A percentile compares a stretch with the other conserved stretches of the same genome.
Conservation (phyloP, 108 stramenopile species). For the Cylindrotheca fusiformis region DNA sequence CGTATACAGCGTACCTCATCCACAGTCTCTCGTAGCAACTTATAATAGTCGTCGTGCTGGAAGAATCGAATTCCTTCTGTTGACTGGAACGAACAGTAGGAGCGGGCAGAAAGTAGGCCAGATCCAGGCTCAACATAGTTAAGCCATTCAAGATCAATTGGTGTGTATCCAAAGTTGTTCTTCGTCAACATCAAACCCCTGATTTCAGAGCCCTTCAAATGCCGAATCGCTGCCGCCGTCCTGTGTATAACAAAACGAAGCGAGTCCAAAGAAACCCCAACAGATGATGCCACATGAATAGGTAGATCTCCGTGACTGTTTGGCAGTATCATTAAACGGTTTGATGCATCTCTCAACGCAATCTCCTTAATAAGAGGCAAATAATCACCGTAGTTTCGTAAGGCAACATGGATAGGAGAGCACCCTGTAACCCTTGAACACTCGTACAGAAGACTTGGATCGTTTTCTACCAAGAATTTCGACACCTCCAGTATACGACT, state of each 20-base stretch:
- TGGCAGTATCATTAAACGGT: conserved; percentile 12
- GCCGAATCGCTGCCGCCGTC: neutral
- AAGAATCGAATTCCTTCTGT: neutral
- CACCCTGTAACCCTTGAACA: conserved; percentile 25
- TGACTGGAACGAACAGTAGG: conserved; percentile 4
- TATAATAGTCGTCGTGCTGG: conserved; percentile 31
- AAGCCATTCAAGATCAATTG: conserved; percentile 51
- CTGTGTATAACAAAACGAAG: conserved; percentile 16
- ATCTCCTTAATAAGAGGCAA: conserved; percentile 26
- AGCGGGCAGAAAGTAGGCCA: conserved; percentile 9
- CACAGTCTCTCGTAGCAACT: conserved; percentile 36
- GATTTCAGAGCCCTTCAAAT: neutral
- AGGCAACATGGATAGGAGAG: conserved; percentile 36
- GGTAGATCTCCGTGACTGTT: conserved; percentile 42
- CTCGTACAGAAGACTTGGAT: conserved; percentile 3
- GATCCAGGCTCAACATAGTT: conserved; percentile 34
- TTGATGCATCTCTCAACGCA: conserved; percentile 2
- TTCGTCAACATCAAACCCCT: conserved; percentile 27
- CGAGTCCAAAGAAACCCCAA: conserved; percentile 25
- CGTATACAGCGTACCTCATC: conserved; percentile 11
- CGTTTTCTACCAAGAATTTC: conserved; percentile 12
- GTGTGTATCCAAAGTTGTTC: conserved; percentile 36
- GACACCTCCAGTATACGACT: conserved; percentile 6
- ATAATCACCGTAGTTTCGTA: conserved; percentile 38
- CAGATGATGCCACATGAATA: conserved; percentile 38